These are phyloP conservation scores for Radiomyces spectabilis DNA, from an alignment of 192 early-diverging fungal genomes.

Conservation along the genomic window DNA sequence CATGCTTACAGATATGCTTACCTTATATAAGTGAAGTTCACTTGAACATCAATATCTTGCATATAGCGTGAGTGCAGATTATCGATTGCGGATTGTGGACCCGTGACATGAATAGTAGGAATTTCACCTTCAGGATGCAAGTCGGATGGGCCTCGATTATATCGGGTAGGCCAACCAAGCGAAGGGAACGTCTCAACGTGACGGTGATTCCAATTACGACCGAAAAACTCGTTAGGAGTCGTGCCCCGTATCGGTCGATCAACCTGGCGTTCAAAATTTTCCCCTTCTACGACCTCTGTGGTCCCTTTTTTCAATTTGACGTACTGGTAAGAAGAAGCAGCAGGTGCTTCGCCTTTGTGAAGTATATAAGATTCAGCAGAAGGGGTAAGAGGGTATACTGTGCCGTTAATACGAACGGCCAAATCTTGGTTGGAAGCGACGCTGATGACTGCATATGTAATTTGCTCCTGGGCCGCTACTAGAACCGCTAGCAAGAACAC, in stretches of 20 bases:
- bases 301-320: slow-evolving; percentile 1
- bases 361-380: background rate
- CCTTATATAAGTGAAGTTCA: slow-evolving; percentile 18
- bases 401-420: background rate
- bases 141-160: background rate
- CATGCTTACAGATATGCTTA: background rate
- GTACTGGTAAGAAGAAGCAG: background rate
- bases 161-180: background rate
- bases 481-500: background rate
- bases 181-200: background rate
- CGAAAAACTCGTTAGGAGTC: slow-evolving; percentile 15
- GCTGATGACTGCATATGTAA: background rate
- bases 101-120: slow-evolving; percentile 10
- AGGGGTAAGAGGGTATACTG: background rate
- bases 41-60: slow-evolving; percentile 2
- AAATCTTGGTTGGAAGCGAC: background rate
- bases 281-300: background rate
- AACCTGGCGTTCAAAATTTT: slow-evolving; percentile 2
- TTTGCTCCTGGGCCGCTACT: background rate
- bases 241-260: background rate
- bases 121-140: slow-evolving; percentile 12
- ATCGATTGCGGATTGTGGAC: background rate
- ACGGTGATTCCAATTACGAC: slow-evolving; percentile 10
- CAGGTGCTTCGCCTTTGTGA: slow-evolving; percentile 8
- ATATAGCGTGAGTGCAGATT: slow-evolving; percentile 4